Conservation (phyloP, 306 rosid species). For the Vachellia pachyceras region DNA sequence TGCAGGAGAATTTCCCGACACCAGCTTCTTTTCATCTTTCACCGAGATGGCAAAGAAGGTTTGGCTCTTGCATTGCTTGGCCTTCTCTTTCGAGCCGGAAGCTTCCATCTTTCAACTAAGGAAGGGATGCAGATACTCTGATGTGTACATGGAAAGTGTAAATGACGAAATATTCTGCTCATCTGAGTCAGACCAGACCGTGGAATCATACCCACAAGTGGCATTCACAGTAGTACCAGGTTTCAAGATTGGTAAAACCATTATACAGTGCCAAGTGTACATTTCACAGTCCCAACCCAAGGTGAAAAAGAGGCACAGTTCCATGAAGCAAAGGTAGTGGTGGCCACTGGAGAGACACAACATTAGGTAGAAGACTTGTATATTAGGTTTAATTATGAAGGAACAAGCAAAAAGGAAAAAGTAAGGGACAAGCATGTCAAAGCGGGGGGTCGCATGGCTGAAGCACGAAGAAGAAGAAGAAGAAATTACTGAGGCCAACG, state of each 20-base stretch:
- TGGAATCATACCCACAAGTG: slow-evolving; percentile 53
- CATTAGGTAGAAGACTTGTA: background rate
- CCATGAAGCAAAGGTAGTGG: slow-evolving; percentile 42
- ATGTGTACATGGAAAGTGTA: slow-evolving; percentile 68
- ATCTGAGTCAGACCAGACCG: background rate
- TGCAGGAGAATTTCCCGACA: slow-evolving; percentile 53
- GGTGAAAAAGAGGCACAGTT: slow-evolving; percentile 9
- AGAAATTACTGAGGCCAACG: background rate
- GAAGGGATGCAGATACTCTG: slow-evolving; percentile 63
- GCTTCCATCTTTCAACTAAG: slow-evolving; percentile 62
- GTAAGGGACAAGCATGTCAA: background rate
- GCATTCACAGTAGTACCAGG: slow-evolving; percentile 71
- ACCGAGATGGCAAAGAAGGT: slow-evolving; percentile 70
- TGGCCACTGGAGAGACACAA: slow-evolving; percentile 7
- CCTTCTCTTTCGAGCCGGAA: slow-evolving; percentile 59
- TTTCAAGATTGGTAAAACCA: slow-evolving; percentile 59
- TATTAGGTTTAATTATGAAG: background rate
- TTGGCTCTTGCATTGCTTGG: slow-evolving; percentile 73
- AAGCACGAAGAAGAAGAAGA: background rate
- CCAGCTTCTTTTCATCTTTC: slow-evolving; percentile 51
- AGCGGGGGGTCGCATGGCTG: background rate
- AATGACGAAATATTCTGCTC: slow-evolving; percentile 54
- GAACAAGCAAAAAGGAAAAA: background rate
- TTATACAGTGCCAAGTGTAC: slow-evolving; percentile 67
- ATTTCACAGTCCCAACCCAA: slow-evolving; percentile 49